Conservation (phyloP, 192 early-diverging fungal genomes). For the Backusella psychrophila region DNA sequence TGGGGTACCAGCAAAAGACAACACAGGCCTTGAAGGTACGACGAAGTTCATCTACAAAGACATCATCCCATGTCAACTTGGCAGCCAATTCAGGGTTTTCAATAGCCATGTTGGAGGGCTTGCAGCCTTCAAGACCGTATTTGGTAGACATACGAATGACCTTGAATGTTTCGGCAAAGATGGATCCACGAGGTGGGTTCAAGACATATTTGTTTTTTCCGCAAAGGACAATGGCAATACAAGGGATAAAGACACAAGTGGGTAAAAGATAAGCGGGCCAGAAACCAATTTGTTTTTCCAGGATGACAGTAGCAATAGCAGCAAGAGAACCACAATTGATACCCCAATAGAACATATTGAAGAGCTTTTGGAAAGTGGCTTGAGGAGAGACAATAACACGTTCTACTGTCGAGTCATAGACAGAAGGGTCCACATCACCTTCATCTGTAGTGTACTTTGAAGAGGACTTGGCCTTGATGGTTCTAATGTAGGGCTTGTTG, state of each 20-base stretch:
- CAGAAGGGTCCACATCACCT: not conserved
- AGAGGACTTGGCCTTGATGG: conserved; percentile 25
- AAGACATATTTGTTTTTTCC: conserved; percentile 49
- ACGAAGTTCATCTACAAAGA: conserved; percentile 65
- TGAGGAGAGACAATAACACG: conserved; percentile 62
- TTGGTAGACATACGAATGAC: conserved; percentile 39
- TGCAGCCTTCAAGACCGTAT: conserved; percentile 50
- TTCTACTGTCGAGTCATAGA: conserved; percentile 36
- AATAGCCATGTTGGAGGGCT: conserved; percentile 48
- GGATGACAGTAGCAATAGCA: conserved; percentile 45
- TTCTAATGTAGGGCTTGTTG: conserved; percentile 56
- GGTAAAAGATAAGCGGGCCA: conserved; percentile 56
- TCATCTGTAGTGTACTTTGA: not conserved
- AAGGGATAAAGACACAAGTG: conserved; percentile 48
- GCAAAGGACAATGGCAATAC: conserved; percentile 42
- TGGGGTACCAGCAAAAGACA: conserved; percentile 65
- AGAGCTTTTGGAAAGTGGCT: conserved; percentile 70
- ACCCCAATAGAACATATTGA: conserved; percentile 81
- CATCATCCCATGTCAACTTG: conserved; percentile 58
- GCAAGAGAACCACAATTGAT: conserved; percentile 67
- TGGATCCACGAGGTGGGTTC: conserved; percentile 54
- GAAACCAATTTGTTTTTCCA: conserved; percentile 56
- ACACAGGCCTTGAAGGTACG: conserved; percentile 58
- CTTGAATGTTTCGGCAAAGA: conserved; percentile 47
- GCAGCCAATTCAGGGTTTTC: conserved; percentile 19